phyloP scores from a whole-genome alignment of 2,329 filamentous ascomycete genomes.

The Byssoonygena ceratinophila region DNA sequence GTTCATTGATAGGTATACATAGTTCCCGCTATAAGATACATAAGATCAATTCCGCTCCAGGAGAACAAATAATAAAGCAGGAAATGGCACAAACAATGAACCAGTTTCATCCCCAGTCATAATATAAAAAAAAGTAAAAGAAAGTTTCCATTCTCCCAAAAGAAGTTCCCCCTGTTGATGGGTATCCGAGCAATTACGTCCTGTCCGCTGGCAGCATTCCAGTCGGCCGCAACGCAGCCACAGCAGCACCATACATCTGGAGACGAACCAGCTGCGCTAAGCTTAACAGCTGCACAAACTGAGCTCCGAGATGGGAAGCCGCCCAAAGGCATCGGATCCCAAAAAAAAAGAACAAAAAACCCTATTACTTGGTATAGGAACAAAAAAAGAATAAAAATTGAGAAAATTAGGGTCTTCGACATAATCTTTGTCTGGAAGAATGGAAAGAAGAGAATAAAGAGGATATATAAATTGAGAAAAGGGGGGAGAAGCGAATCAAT shows the following conservation, averaged over 20 bases:
- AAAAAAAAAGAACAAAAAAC: neutral
- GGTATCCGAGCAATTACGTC: conserved; percentile 2
- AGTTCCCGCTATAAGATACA: conserved; percentile 11
- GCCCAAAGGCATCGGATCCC: neutral
- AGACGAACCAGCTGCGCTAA: neutral
- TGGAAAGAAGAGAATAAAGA: conserved; percentile 8
- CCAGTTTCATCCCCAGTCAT: conserved; percentile 9
- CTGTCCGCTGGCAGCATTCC: neutral
- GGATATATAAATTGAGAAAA: conserved; percentile 5
- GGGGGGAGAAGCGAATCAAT: conserved; percentile 3
- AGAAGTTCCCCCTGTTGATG: neutral
- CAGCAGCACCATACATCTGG: neutral
- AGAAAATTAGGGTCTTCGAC: neutral
- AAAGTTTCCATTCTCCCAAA: conserved; percentile 1
- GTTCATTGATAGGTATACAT: conserved; percentile 12
- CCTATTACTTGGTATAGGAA: neutral
- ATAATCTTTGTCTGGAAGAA: neutral
- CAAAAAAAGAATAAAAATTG: neutral
- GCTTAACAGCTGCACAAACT: too few species aligned
- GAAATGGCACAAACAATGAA: conserved; percentile 5
- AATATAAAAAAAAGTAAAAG: too few species aligned
- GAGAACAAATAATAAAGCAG: neutral
- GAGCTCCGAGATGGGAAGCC: neutral
- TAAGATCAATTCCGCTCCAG: conserved; percentile 9
- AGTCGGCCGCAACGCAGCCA: neutral